These are phyloP conservation scores for Gonium pectorale DNA, from an alignment of 139 green algal species.

Conservation along the genomic window DNA sequence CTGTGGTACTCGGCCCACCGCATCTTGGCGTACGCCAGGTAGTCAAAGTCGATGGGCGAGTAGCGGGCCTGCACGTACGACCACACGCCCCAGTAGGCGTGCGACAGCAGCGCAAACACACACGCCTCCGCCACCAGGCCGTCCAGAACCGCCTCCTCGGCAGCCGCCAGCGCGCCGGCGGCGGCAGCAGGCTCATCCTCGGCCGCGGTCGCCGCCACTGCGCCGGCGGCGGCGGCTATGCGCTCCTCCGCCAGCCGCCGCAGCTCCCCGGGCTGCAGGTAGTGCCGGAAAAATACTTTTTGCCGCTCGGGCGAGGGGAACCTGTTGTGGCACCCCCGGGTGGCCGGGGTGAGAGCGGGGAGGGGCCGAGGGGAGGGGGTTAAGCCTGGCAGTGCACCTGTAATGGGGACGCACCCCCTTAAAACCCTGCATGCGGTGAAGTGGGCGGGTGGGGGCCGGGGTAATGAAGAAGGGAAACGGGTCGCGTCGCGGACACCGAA, in stretches of 20 bases:
- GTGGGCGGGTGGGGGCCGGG: too few relatives aligned
- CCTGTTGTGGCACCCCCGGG: not conserved
- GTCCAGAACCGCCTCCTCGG: constrained; percentile 41
- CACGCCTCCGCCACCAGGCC: constrained; percentile 81
- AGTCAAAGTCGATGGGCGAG: constrained; percentile 93
- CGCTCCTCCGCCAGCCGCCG: not conserved
- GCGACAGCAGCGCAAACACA: constrained; percentile 84
- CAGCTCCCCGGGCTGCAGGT: constrained; percentile 61
- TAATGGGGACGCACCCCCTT: not conserved
- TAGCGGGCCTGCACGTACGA: constrained; percentile 82
- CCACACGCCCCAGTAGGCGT: constrained; percentile 97
- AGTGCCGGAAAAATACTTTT: constrained; percentile 75
- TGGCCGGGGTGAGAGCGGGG: not conserved
- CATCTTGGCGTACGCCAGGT: constrained; percentile 76
- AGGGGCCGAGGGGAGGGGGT: not conserved
- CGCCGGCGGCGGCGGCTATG: not conserved
- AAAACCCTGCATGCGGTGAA: too few relatives aligned
- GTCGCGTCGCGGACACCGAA: too few relatives aligned
- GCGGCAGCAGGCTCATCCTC: not conserved
- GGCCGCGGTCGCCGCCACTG: not conserved
- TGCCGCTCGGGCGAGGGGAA: constrained; percentile 53
- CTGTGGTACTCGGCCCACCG: constrained; percentile 79
- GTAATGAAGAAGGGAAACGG: too few relatives aligned
- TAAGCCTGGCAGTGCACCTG: not conserved
- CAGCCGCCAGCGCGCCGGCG: not conserved